Evolutionary conservation across 345 rosid genomes (phyloP), one percentile per base, ranked within the genome.

Genomic region (Kernera saxatilis): DNA sequence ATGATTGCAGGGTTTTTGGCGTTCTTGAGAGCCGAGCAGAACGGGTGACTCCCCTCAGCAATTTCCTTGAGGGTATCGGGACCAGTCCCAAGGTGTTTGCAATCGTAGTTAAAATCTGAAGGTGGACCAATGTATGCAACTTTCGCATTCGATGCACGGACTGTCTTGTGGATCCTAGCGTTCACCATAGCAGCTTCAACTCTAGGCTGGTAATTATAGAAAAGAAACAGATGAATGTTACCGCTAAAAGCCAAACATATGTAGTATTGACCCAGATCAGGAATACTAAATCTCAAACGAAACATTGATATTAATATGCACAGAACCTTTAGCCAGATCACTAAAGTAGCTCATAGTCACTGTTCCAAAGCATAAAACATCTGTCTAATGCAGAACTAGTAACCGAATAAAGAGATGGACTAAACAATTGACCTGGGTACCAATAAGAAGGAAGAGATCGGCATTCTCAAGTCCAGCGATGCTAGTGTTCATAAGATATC

Each of bases 151-250:
- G 76, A 74, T 49, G 87, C 96, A 55, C 88, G 81, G 37, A 93
- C 92, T 0, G 97, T 83, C 87, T 91, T 89, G 52, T 77, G 79
- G 70, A 93, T 93, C 81, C 98, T 88, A 15, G 97, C 98, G 78
- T 91, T 89, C 61, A 93, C 88, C 90, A 91, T 85, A 26, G 97
- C 96, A 80, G 97, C 98, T 85, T 93, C 98, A 10, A 87, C 87
- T 63, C 97, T 86, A 9, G 96, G 96, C 98, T 93, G 88, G 62
- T 62, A 77, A 82, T 64, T 60, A 14, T 51, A 12, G 27, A 36
- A 74, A 22, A 37, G 30, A 73, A 49, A 54, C 53, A 67, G 25
- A 63, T 66, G 61, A 69, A 43, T 46, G 8, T 2, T 52, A 30
- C 50, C 7, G 12, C 36, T 9, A 30, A 40, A 33, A 54, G 23